phyloP scores from a whole-genome alignment of 257 asterid genomes.

The Agastache rugosa region DNA sequence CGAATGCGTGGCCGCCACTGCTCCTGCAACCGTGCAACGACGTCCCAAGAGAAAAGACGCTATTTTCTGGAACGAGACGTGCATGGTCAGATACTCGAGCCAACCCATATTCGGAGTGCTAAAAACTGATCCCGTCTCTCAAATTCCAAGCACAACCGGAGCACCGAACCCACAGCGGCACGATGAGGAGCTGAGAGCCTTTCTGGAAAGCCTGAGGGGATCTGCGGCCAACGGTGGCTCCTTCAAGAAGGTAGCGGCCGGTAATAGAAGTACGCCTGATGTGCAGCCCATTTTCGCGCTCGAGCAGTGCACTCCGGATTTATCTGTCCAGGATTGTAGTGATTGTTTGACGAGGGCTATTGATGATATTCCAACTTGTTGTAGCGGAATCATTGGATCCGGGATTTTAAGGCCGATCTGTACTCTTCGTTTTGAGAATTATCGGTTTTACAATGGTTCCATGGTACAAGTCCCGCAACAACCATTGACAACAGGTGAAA shows the following conservation, averaged over 20 bases:
- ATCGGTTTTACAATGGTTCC: slow-evolving; percentile 3
- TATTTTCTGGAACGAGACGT: slow-evolving; percentile 3
- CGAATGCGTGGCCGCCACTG: neutral
- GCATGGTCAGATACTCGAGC: slow-evolving; percentile 32
- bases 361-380: slow-evolving; percentile 21
- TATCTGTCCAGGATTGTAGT: slow-evolving; percentile 24
- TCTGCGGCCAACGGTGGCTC: too few species aligned
- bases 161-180: neutral
- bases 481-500: neutral
- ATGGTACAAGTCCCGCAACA: slow-evolving; percentile 4
- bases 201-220: slow-evolving; percentile 14
- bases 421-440: slow-evolving; percentile 32
- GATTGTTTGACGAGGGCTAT: slow-evolving; percentile 19
- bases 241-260: neutral
- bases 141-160: neutral
- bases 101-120: neutral
- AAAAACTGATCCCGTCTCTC: neutral
- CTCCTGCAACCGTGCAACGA: neutral
- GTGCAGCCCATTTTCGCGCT: slow-evolving; percentile 10
- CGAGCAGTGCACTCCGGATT: slow-evolving; percentile 39
- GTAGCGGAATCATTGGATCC: slow-evolving; percentile 26
- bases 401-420: slow-evolving; percentile 34
- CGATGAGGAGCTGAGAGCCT: neutral
- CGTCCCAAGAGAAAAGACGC: slow-evolving; percentile 20
- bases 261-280: slow-evolving; percentile 9